phyloP scores from a whole-genome alignment of 2,329 filamentous ascomycete genomes.

The Cryphonectria nitschkei region DNA sequence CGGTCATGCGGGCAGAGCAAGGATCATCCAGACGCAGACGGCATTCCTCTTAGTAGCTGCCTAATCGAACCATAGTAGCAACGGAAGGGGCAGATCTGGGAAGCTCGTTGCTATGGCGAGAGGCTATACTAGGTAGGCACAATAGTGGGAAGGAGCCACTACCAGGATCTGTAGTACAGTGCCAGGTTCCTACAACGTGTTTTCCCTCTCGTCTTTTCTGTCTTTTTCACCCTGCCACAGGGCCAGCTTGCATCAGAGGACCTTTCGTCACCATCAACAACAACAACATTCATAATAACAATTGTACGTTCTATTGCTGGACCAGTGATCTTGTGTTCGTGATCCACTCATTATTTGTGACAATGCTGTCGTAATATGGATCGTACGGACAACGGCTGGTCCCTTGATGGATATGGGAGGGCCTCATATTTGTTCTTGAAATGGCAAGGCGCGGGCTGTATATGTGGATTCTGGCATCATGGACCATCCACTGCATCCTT shows the following conservation, averaged over 20 bases:
- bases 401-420: background rate
- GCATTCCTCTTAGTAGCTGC: background rate
- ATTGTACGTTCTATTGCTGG: background rate
- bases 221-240: no score
- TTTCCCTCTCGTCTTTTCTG: no score
- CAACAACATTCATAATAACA: no score
- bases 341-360: no score
- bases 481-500: background rate
- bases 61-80: slow-evolving; percentile 12
- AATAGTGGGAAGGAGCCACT: background rate
- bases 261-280: background rate
- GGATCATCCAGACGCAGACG: slow-evolving; percentile 10
- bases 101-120: slow-evolving; percentile 6
- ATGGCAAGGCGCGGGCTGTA: background rate
- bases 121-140: background rate
- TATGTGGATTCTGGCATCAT: slow-evolving; percentile 5
- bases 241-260: background rate
- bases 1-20: slow-evolving; percentile 10
- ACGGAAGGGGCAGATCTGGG: slow-evolving; percentile 9
- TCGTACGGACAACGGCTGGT: background rate
- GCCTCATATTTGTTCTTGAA: background rate
- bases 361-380: no score
- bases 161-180: background rate
- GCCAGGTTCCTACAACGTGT: background rate
- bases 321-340: no score